Percentiles rank a stretch among this genome's conserved stretches.
Evolutionary conservation across 495 filamentous ascomycete genomes (phyloP).

Genomic region (Aspergillus sclerotiicarbonarius): DNA sequence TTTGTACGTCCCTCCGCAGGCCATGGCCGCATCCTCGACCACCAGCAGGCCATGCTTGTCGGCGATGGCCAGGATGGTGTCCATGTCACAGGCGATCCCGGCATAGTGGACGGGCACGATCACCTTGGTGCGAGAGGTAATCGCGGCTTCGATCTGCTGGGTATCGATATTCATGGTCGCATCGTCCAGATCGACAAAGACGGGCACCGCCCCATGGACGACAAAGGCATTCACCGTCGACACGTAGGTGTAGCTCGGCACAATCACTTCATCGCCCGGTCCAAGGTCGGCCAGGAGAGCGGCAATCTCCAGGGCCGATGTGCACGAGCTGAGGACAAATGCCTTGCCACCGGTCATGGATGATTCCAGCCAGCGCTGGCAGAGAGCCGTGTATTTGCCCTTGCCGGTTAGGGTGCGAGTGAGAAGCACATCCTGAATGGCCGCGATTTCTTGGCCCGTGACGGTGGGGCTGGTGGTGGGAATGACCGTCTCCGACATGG

Average conservation of each 20-base stretch:
- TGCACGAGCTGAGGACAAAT: slow-evolving; percentile 20
- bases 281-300: slow-evolving; percentile 17
- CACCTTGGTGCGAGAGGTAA: slow-evolving; percentile 19
- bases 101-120: slow-evolving; percentile 25
- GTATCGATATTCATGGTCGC: slow-evolving; percentile 19
- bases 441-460: slow-evolving; percentile 12
- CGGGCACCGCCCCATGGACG: slow-evolving; percentile 17
- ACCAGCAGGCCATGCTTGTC: slow-evolving; percentile 17
- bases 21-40: slow-evolving; percentile 24
- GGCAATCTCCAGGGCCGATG: slow-evolving; percentile 19
- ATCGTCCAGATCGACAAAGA: slow-evolving; percentile 16
- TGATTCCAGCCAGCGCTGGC: slow-evolving; percentile 20
- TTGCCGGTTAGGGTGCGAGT: slow-evolving; percentile 14
- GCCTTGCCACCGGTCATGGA: slow-evolving; percentile 13
- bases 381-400: slow-evolving; percentile 17
- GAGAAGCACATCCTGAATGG: slow-evolving; percentile 10
- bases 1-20: slow-evolving; percentile 13
- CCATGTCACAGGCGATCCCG: slow-evolving; percentile 25
- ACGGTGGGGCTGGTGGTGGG: slow-evolving; percentile 12
- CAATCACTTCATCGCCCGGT: slow-evolving; percentile 23
- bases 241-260: slow-evolving; percentile 24
- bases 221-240: slow-evolving; percentile 21
- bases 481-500: slow-evolving; percentile 1
- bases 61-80: slow-evolving; percentile 18
- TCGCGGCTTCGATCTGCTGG: slow-evolving; percentile 16